Evolutionary conservation across 768 basidiomycete species (phyloP), one percentile per base, ranked within the genome.

Genomic region (Panus rudis): DNA sequence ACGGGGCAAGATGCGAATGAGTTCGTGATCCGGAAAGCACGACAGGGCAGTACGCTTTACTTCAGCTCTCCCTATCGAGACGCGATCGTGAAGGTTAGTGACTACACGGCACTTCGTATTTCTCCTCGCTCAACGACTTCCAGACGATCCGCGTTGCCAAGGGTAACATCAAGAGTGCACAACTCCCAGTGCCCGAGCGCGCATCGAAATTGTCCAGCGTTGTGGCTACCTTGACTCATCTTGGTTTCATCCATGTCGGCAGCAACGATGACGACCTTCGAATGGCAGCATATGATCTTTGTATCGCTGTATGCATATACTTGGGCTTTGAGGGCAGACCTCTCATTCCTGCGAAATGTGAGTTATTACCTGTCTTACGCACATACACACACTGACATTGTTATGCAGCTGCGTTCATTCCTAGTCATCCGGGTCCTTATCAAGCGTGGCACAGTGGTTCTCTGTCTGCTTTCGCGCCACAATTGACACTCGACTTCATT

Each of bases 401-500:
- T 39, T 26, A 20, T 40, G 4, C 45, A 87, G 86, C 78, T 38
- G 76, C 81, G 28, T 84, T 83, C 46, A 71, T 88, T 39, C 82
- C 84, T 13, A 79, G 82, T 3, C 78, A 81, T 48, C 68, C 78
- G 11, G 69, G 68, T 37, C 66, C 78, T 1, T 85, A 86, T 48
- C 75, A 83, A 19, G 62, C 70, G 7, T 69, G 71, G 39, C 61
- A 91, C 32, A 91, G 88, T 60, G 84, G 84, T 47, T 75, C 73
- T 32, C 63, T 92, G 13, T 78, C 89, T 3, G 69, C 67, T 2
- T 81, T 81, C 52, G 78, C 76, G n/a, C 90, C 92, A 10, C 77
- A 87, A 25, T 67, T 94, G 24, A 92, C 91, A 0, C 67, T 94
- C 14, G 92, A 94, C 61, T 89, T 94, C 62, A 68, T 93, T 41